phyloP scores from a whole-genome alignment of 257 asterid genomes.

The Gentiana dahurica region DNA sequence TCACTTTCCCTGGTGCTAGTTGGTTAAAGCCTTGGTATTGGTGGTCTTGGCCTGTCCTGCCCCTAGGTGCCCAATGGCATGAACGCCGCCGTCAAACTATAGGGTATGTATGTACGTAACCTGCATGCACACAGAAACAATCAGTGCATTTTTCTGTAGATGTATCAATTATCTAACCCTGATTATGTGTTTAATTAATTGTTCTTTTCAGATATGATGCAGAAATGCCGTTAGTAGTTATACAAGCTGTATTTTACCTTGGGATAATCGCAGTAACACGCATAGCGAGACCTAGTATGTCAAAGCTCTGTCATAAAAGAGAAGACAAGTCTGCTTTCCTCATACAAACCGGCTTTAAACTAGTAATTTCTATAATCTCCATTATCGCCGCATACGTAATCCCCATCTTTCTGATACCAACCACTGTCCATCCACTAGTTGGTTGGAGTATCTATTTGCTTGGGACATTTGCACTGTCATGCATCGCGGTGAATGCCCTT shows the following conservation, averaged over 20 bases:
- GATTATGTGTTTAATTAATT: neutral
- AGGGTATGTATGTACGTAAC: constrained; percentile 33
- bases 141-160: too few species aligned
- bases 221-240: constrained; percentile 51
- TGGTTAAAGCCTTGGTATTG: constrained; percentile 94
- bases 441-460: constrained; percentile 77
- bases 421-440: constrained; percentile 58
- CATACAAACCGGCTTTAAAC: constrained; percentile 46
- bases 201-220: constrained; percentile 38
- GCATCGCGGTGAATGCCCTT: constrained; percentile 43
- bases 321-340: constrained; percentile 48
- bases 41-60: constrained; percentile 98
- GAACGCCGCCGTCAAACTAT: constrained; percentile 51
- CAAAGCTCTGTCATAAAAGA: constrained; percentile 55
- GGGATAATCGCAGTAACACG: constrained; percentile 53
- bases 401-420: constrained; percentile 62
- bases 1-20: constrained; percentile 79
- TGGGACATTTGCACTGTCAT: constrained; percentile 49
- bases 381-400: constrained; percentile 50
- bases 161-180: neutral
- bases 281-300: constrained; percentile 56
- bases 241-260: constrained; percentile 46
- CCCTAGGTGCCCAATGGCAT: constrained; percentile 79
- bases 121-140: too few species aligned
- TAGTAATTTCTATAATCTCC: constrained; percentile 45